phyloP scores from a whole-genome alignment of 1,284 basidiomycete genomes.

The Inonotus obliquus region DNA sequence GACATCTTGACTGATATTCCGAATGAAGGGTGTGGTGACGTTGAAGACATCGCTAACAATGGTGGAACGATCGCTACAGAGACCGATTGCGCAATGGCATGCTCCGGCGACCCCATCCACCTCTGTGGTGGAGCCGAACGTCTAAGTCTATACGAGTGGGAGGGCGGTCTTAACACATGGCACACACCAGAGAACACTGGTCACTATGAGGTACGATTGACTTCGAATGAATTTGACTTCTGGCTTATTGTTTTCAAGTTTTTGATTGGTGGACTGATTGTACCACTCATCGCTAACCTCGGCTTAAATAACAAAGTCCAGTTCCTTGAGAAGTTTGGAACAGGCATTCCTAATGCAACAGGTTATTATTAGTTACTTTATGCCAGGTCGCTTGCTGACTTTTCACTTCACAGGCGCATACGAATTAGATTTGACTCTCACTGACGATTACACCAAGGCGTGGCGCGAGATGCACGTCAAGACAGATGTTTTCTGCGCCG shows the following conservation, averaged over 20 bases:
- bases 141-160: conserved; percentile 53
- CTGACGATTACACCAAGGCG: conserved; percentile 45
- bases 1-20: neutral
- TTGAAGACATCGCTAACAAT: conserved; percentile 43
- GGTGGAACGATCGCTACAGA: conserved; percentile 40
- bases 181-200: conserved; percentile 58
- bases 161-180: conserved; percentile 55
- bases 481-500: conserved; percentile 74
- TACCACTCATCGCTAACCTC: conserved; percentile 67
- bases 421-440: conserved; percentile 61
- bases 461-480: conserved; percentile 74
- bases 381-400: neutral
- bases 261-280: conserved; percentile 56
- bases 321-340: conserved; percentile 64
- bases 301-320: conserved; percentile 75
- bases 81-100: conserved; percentile 51
- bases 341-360: conserved; percentile 58
- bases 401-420: conserved; percentile 47
- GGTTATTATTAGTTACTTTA: neutral
- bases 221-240: neutral
- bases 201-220: conserved; percentile 42
- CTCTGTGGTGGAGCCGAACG: conserved; percentile 52
- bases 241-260: conserved; percentile 36
- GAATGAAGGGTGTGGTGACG: conserved; percentile 60
- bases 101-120: conserved; percentile 63